Percentiles rank a stretch among this genome's conserved stretches.
These are phyloP conservation scores for Dendrobium chrysotoxum DNA, from an alignment of 106 monocot genomes.

Conservation along the genomic window DNA sequence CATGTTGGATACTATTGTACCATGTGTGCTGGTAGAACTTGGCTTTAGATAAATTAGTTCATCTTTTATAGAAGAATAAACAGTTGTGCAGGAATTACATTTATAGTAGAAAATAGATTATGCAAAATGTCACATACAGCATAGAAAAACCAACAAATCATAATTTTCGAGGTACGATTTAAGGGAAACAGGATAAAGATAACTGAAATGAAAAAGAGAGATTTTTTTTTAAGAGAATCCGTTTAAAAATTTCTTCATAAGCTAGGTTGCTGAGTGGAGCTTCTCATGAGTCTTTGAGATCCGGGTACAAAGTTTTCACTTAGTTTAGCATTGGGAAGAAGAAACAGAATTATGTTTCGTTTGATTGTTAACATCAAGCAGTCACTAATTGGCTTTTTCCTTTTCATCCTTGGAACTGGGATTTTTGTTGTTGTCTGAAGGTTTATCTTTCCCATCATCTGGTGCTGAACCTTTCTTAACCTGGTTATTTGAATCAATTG, in stretches of 20 bases:
- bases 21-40: background rate
- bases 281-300: background rate
- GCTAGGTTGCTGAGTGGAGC: background rate
- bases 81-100: background rate
- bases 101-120: background rate
- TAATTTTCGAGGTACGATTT: background rate
- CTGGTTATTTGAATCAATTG: background rate
- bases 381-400: background rate
- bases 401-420: background rate
- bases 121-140: background rate
- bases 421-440: background rate
- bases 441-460: background rate
- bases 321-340: background rate
- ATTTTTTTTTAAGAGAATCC: background rate
- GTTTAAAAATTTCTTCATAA: background rate
- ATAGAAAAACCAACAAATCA: background rate
- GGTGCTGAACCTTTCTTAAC: background rate
- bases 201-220: background rate
- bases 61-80: background rate
- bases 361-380: background rate
- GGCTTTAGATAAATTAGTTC: background rate
- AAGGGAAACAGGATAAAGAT: background rate
- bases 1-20: background rate
- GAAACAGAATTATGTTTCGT: background rate
- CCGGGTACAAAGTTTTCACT: background rate